Conservation (phyloP, 768 basidiomycete species). For the Collybia mongolica region DNA sequence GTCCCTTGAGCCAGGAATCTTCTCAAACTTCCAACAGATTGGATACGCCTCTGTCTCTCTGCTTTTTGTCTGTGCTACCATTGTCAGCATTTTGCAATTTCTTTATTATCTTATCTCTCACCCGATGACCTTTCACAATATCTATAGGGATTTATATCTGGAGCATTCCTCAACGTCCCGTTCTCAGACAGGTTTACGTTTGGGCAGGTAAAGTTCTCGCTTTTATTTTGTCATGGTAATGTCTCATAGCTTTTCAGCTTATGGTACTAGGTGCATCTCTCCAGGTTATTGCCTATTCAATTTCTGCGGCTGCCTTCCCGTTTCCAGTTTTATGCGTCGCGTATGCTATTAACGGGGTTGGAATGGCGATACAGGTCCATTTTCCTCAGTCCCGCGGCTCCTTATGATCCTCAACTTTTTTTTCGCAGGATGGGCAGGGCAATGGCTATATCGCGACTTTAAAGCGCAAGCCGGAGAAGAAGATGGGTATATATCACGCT, state of each 20-base stretch:
- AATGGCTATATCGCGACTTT: slow-evolving; percentile 67
- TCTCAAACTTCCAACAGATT: slow-evolving; percentile 32
- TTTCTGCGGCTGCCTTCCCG: slow-evolving; percentile 47
- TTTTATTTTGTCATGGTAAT: too few species aligned
- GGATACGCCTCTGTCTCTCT: not conserved
- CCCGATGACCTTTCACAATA: not conserved
- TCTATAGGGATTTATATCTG: not conserved
- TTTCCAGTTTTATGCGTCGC: slow-evolving; percentile 50
- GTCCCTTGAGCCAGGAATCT: not conserved
- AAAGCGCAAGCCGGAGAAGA: slow-evolving; percentile 50
- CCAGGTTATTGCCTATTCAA: slow-evolving; percentile 43
- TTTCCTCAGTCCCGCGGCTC: not conserved
- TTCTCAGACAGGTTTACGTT: not conserved
- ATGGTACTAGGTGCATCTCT: slow-evolving; percentile 19
- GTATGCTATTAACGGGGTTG: slow-evolving; percentile 25
- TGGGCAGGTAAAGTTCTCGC: not conserved
- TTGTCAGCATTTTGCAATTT: slow-evolving; percentile 5
- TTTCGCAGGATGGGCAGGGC: slow-evolving; percentile 60
- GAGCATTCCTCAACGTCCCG: not conserved
- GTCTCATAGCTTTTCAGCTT: slow-evolving; percentile 20
- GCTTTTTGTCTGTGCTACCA: not conserved
- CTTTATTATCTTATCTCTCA: not conserved
- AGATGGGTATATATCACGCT: slow-evolving; percentile 71
- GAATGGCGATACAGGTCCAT: slow-evolving; percentile 30
- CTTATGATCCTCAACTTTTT: not conserved